These are phyloP conservation scores for Candida sp. DNA, from an alignment of 1,139 yeast genomes.

Conservation along the genomic window DNA sequence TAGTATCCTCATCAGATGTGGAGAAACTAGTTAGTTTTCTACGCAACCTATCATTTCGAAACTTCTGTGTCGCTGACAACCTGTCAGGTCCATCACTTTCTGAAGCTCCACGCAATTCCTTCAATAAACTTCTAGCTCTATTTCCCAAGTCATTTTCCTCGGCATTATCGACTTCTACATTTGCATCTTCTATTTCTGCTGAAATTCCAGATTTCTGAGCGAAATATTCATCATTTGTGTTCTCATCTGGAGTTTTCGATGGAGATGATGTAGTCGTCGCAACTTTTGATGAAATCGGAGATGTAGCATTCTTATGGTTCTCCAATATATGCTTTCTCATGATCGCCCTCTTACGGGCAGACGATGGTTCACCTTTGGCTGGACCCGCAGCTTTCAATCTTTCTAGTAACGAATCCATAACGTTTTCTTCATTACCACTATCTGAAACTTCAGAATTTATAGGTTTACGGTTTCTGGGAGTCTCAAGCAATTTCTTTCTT, in stretches of 20 bases:
- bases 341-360: constrained; percentile 80
- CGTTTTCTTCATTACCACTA: constrained; percentile 41
- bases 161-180: constrained; percentile 4
- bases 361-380: constrained; percentile 66
- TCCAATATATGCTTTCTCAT: constrained; percentile 61
- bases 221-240: constrained; percentile 8
- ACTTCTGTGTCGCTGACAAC: constrained; percentile 33
- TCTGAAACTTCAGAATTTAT: constrained; percentile 17
- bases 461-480: constrained; percentile 24
- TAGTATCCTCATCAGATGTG: not conserved
- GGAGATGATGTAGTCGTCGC: constrained; percentile 12
- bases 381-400: constrained; percentile 76
- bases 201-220: constrained; percentile 3
- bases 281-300: constrained; percentile 7
- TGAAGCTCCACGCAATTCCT: constrained; percentile 48
- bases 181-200: constrained; percentile 4
- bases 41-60: constrained; percentile 30
- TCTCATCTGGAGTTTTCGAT: constrained; percentile 9
- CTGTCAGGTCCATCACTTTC: constrained; percentile 15
- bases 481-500: constrained; percentile 62
- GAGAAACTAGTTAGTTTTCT: constrained; percentile 6
- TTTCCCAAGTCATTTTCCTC: constrained; percentile 48
- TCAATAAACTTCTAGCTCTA: constrained; percentile 58
- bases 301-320: constrained; percentile 20
- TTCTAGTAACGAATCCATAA: constrained; percentile 72